Evolutionary conservation across 345 rosid species (phyloP).

Genomic region (Eucalyptus erythrocorys): DNA sequence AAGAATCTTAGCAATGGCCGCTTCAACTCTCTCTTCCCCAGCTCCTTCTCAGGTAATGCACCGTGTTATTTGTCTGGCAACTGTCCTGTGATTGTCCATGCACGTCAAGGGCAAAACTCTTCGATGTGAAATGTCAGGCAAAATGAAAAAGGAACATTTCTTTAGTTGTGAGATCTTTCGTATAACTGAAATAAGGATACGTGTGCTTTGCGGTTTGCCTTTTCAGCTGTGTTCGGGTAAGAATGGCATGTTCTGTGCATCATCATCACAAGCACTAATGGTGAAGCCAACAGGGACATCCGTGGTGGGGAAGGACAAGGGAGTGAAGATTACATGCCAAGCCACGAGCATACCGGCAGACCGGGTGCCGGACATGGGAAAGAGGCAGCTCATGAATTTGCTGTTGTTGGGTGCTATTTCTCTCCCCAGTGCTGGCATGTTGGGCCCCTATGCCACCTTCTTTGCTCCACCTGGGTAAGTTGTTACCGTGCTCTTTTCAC

Average conservation of each 20-base stretch:
- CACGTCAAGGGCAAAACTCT: background rate
- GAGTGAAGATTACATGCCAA: conserved; percentile 46
- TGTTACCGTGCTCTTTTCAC: background rate
- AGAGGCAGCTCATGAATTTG: conserved; percentile 78
- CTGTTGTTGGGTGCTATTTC: conserved; percentile 79
- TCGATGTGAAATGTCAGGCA: background rate
- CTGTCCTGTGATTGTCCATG: background rate
- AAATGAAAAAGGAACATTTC: background rate
- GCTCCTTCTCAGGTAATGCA: conserved; percentile 52
- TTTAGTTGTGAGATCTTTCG: background rate
- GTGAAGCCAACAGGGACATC: conserved; percentile 53
- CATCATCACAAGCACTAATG: conserved; percentile 38
- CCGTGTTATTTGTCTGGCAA: background rate
- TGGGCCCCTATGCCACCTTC: conserved; percentile 69
- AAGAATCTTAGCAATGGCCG: conserved; percentile 42
- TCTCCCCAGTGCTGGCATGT: conserved; percentile 78
- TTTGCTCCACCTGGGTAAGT: conserved; percentile 75
- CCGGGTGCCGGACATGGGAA: conserved; percentile 86
- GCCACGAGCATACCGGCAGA: conserved; percentile 71
- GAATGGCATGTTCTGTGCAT: conserved; percentile 26
- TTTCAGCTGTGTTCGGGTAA: conserved; percentile 61
- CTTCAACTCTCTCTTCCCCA: conserved; percentile 58
- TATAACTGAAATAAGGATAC: background rate
- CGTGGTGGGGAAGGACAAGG: conserved; percentile 21
- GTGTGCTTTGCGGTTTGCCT: background rate